Conservation (phyloP, 257 asterid species). For the Ilex aquifolium region DNA sequence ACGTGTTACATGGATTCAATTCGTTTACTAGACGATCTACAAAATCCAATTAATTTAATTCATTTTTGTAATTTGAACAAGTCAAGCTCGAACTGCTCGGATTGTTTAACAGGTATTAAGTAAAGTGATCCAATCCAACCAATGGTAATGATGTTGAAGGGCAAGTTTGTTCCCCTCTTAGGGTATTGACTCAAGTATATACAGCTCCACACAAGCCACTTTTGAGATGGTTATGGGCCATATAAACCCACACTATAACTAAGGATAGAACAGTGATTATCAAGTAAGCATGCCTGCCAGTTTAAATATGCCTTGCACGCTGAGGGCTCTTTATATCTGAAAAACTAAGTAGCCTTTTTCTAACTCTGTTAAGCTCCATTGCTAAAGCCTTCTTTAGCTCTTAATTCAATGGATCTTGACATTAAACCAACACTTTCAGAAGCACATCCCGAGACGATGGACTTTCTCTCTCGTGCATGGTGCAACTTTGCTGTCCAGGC, state of each 20-base stretch:
- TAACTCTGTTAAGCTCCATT: slow-evolving; percentile 19
- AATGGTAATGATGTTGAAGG: slow-evolving; percentile 40
- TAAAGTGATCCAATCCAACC: slow-evolving; percentile 20
- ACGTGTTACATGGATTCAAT: too few relatives aligned
- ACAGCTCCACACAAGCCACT: slow-evolving; percentile 33
- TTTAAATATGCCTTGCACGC: too few relatives aligned
- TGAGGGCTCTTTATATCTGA: slow-evolving; percentile 13
- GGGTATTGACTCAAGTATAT: slow-evolving; percentile 9
- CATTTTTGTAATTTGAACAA: too few relatives aligned
- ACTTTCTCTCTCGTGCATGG: slow-evolving; percentile 77
- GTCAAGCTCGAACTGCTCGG: too few relatives aligned
- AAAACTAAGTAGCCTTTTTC: slow-evolving; percentile 9
- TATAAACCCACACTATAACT: slow-evolving; percentile 1
- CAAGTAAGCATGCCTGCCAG: too few relatives aligned
- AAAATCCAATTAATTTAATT: too few relatives aligned
- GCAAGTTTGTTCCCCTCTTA: slow-evolving; percentile 26
- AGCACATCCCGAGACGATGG: slow-evolving; percentile 98
- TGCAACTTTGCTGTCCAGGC: slow-evolving; percentile 81
- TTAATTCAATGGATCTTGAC: slow-evolving; percentile 44
- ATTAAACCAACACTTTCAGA: slow-evolving; percentile 52
- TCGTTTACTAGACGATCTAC: too few relatives aligned
- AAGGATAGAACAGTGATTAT: too few relatives aligned
- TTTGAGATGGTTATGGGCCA: slow-evolving; percentile 53
- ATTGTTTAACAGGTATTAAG: too few relatives aligned
- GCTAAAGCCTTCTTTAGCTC: slow-evolving; percentile 5